Conservation (phyloP, 1,284 basidiomycete genomes). For the Leccinum solheimii region DNA sequence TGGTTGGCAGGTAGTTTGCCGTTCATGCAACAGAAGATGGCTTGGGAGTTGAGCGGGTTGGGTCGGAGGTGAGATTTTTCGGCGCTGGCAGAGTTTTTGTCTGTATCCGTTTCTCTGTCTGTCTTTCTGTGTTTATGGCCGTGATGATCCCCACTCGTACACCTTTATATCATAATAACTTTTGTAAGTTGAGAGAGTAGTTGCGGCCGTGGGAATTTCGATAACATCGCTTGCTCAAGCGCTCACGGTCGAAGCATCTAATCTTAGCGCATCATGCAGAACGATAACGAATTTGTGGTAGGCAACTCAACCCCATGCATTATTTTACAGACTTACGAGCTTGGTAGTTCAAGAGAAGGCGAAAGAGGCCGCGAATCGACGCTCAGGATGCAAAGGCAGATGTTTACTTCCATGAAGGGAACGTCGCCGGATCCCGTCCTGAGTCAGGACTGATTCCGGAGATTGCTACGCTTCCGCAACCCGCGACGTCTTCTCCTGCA, state of each 20-base stretch:
- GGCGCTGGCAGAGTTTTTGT: background rate
- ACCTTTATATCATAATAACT: background rate
- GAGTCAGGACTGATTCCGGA: slow-evolving; percentile 13
- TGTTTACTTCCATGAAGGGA: background rate
- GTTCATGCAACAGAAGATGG: background rate
- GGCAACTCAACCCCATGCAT: background rate
- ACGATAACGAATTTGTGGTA: slow-evolving; percentile 31
- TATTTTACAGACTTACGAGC: background rate
- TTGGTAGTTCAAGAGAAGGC: slow-evolving; percentile 32
- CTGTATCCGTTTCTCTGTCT: background rate
- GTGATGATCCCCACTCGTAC: background rate
- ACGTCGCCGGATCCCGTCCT: background rate
- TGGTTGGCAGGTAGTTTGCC: background rate
- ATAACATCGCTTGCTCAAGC: background rate
- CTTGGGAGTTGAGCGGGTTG: background rate
- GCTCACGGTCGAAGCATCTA: background rate
- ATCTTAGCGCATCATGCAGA: slow-evolving; percentile 8
- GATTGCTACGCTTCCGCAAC: slow-evolving; percentile 19
- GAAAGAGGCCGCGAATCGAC: slow-evolving; percentile 22
- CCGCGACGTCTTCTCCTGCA: background rate
- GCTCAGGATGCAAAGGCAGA: slow-evolving; percentile 2
- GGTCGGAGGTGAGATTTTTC: background rate
- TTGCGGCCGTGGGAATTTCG: background rate
- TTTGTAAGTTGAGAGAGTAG: no score
- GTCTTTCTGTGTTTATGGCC: background rate